phyloP scores from a whole-genome alignment of 2,329 filamentous ascomycete genomes.

The Ophiosphaerella narmari region DNA sequence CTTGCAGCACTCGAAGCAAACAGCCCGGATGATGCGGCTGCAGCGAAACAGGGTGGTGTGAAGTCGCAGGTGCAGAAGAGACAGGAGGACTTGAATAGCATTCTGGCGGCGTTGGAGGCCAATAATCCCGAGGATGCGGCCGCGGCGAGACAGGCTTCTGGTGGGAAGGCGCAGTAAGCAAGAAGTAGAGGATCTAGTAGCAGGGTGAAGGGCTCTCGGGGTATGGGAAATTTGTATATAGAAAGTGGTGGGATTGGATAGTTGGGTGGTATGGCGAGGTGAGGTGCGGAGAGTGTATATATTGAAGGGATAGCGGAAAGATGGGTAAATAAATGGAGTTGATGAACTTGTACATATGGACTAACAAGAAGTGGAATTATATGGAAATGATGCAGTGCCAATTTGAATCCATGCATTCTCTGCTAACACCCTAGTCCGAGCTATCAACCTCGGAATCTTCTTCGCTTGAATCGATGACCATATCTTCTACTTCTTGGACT shows the following conservation, averaged over 20 bases:
- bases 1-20: constrained; percentile 27
- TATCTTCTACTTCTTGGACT: no score
- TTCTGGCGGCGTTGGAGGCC: constrained; percentile 22
- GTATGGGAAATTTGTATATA: not conserved
- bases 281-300: not conserved
- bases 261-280: not conserved
- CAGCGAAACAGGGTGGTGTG: constrained; percentile 10
- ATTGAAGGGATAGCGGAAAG: not conserved
- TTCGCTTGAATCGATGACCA: no score
- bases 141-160: constrained; percentile 16
- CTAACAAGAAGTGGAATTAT: no score
- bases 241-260: not conserved
- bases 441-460: no score
- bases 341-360: not conserved
- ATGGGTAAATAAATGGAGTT: no score
- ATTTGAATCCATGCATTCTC: no score
- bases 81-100: constrained; percentile 20
- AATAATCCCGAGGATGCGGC: constrained; percentile 30
- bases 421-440: no score
- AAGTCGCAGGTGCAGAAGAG: constrained; percentile 6
- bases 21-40: constrained; percentile 31
- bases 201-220: not conserved
- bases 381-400: no score
- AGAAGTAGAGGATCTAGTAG: not conserved
- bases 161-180: not conserved